Evolutionary conservation across 768 basidiomycete genomes (phyloP).

Genomic region (Agrocybe pediades): DNA sequence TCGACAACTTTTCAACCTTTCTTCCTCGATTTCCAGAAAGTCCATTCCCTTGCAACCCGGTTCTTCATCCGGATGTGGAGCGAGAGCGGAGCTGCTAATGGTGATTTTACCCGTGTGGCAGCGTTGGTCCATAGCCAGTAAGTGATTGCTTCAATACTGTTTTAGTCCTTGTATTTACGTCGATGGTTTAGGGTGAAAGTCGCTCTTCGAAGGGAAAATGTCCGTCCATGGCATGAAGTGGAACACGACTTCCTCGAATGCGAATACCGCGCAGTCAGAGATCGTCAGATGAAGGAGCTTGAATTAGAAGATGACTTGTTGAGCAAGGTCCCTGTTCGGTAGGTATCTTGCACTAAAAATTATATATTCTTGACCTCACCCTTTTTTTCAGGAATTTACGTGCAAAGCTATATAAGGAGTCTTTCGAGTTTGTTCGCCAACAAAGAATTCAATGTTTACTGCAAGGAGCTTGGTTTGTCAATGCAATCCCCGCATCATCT

Average conservation of each 20-base stretch:
- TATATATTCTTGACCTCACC: constrained; percentile 6
- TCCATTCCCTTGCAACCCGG: constrained; percentile 77
- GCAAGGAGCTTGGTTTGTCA: constrained; percentile 93
- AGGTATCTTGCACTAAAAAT: constrained; percentile 24
- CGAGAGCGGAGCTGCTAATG: constrained; percentile 76
- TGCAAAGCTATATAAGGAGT: constrained; percentile 85
- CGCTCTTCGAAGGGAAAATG: constrained; percentile 73
- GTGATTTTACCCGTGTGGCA: constrained; percentile 78
- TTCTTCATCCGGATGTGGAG: constrained; percentile 95
- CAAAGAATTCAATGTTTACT: constrained; percentile 88
- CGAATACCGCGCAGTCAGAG: constrained; percentile 85
- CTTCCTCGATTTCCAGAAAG: constrained; percentile 81
- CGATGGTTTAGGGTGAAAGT: constrained; percentile 61
- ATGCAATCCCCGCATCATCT: constrained; percentile 59
- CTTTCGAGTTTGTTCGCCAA: constrained; percentile 85
- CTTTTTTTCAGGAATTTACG: constrained; percentile 65
- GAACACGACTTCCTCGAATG: constrained; percentile 79
- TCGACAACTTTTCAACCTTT: constrained; percentile 84
- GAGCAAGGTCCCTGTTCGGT: constrained; percentile 87
- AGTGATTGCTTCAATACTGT: constrained; percentile 29
- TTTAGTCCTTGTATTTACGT: constrained; percentile 2
- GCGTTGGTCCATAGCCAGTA: constrained; percentile 85
- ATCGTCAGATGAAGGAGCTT: constrained; percentile 88
- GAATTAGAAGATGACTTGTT: constrained; percentile 87
- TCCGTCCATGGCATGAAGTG: constrained; percentile 81